Conservation (phyloP, 371 early-diverging fungal species). For the Paramicrosporidium saccamoebae region DNA sequence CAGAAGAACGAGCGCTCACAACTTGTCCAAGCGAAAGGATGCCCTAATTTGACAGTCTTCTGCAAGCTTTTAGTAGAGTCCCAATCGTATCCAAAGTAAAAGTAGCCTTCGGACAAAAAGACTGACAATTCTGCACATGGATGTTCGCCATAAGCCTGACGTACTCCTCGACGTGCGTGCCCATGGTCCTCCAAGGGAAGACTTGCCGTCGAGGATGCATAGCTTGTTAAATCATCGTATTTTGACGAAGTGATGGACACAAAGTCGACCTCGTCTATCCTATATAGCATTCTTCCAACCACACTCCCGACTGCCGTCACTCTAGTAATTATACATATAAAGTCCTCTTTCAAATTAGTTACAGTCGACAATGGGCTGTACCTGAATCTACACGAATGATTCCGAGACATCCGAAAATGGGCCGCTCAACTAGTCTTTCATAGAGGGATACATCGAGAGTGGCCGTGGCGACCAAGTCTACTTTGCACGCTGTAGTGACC, state of each 20-base stretch:
- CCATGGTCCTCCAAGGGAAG: conserved; percentile 6
- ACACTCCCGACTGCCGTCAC: not conserved
- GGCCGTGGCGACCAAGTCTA: too few species aligned
- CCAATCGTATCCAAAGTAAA: conserved; percentile 34
- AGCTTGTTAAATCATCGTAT: conserved; percentile 10
- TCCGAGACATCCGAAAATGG: conserved; percentile 31
- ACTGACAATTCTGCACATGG: conserved; percentile 21
- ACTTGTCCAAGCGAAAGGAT: not conserved
- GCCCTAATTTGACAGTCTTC: conserved; percentile 3
- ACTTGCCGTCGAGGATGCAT: conserved; percentile 5
- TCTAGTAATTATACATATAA: not conserved
- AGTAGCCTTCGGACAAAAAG: conserved; percentile 23
- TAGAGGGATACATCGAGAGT: conserved; percentile 12
- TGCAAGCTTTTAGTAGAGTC: conserved; percentile 32
- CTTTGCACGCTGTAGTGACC: too few species aligned
- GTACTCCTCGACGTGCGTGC: conserved; percentile 7
- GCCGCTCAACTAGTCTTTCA: conserved; percentile 12
- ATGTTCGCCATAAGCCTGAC: conserved; percentile 8
- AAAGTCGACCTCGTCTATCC: conserved; percentile 17
- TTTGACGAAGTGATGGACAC: conserved; percentile 16
- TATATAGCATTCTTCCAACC: conserved; percentile 5
- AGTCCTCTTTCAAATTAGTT: too few species aligned
- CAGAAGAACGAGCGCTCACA: conserved; percentile 1
- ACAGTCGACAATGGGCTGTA: too few species aligned
- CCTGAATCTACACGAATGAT: conserved; percentile 20